phyloP scores from a whole-genome alignment of 352 stramenopile species.

The Phytophthora tentaculata region DNA sequence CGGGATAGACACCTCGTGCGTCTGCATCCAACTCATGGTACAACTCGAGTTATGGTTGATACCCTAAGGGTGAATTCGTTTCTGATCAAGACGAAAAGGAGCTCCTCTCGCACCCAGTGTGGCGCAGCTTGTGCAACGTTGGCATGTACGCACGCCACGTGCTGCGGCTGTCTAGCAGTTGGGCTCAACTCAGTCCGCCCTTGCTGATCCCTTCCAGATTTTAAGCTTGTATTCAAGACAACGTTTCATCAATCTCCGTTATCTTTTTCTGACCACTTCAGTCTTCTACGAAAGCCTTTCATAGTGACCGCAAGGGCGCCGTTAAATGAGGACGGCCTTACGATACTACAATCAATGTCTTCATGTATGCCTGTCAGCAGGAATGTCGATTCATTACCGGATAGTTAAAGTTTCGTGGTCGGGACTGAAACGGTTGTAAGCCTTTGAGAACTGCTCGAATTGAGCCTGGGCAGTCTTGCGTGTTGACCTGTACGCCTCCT shows the following conservation, averaged over 20 bases:
- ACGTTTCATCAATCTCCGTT: slow-evolving; percentile 30
- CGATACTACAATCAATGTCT: slow-evolving; percentile 19
- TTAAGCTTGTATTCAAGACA: slow-evolving; percentile 14
- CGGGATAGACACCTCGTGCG: slow-evolving; percentile 51
- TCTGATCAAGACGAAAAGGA: slow-evolving; percentile 20
- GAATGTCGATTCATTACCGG: slow-evolving; percentile 8
- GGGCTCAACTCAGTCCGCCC: slow-evolving; percentile 20
- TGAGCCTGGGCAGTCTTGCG: slow-evolving; percentile 24
- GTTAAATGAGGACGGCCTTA: neutral
- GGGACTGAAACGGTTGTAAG: slow-evolving; percentile 19
- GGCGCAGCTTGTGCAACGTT: slow-evolving; percentile 6
- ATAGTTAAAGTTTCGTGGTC: slow-evolving; percentile 2
- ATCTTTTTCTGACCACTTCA: slow-evolving; percentile 9
- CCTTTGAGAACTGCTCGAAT: slow-evolving; percentile 22
- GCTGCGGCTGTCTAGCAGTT: slow-evolving; percentile 27
- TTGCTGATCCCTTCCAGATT: slow-evolving; percentile 16
- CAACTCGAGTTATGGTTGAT: slow-evolving; percentile 3
- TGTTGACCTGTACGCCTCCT: slow-evolving; percentile 59
- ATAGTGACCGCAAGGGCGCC: neutral
- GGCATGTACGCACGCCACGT: slow-evolving; percentile 17
- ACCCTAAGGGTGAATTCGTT: slow-evolving; percentile 28
- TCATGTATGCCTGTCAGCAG: slow-evolving; percentile 17
- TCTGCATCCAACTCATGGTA: slow-evolving; percentile 66
- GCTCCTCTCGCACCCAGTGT: neutral
- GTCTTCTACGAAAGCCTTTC: slow-evolving; percentile 21